phyloP scores from a whole-genome alignment of 306 rosid species.

The Amphicarpaea edgeworthii region DNA sequence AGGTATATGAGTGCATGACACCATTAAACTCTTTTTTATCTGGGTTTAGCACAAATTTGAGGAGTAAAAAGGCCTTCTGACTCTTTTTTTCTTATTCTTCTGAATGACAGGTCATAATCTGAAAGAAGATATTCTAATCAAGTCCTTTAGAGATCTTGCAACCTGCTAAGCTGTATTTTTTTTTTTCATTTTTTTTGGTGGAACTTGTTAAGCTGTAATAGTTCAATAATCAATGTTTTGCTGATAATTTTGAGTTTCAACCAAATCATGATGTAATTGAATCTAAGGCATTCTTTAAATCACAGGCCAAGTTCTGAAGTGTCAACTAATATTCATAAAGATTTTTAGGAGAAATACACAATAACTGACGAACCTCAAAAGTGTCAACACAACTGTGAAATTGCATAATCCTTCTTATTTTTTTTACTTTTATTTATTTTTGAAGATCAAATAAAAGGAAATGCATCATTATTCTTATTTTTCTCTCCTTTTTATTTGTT shows the following conservation, averaged over 20 bases:
- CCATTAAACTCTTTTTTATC: no score
- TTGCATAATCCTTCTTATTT: no score
- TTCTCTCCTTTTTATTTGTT: no score
- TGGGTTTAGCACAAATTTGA: conserved; percentile 19
- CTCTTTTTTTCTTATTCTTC: neutral
- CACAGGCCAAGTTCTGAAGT: neutral
- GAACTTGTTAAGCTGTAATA: conserved; percentile 36
- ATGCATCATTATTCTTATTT: no score
- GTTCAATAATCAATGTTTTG: conserved; percentile 29
- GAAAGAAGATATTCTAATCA: conserved; percentile 54
- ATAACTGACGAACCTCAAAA: neutral
- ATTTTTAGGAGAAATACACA: neutral
- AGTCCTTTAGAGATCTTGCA: conserved; percentile 51
- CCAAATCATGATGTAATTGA: neutral
- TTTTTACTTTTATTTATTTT: no score
- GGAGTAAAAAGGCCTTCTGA: neutral
- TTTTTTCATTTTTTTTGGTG: no score
- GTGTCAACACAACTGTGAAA: neutral
- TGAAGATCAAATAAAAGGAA: no score
- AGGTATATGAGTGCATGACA: no score
- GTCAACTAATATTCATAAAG: neutral
- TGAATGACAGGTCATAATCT: conserved; percentile 60
- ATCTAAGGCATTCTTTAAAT: neutral
- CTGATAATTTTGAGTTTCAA: conserved; percentile 21
- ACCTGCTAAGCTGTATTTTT: conserved; percentile 35